These are phyloP conservation scores for Psilocybe tampanensis DNA, from an alignment of 768 basidiomycete species.

Conservation along the genomic window DNA sequence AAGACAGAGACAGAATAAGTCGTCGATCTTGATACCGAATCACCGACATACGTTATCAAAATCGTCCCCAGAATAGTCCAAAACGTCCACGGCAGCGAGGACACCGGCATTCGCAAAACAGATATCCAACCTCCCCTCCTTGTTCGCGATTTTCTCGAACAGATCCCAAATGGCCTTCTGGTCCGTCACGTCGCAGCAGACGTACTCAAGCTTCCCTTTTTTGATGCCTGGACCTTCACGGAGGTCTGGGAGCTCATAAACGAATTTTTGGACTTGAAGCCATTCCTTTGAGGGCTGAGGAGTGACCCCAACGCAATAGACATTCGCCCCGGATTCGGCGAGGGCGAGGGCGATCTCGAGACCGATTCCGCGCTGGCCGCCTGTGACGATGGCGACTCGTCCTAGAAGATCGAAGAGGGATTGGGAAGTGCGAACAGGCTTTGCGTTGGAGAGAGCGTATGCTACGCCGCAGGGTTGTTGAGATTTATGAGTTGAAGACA, in stretches of 20 bases:
- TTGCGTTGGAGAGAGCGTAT: conserved; percentile 9
- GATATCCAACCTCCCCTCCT: conserved; percentile 64
- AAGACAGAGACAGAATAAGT: not conserved
- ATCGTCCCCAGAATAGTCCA: conserved; percentile 58
- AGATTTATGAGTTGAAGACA: not conserved
- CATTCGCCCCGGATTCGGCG: conserved; percentile 28
- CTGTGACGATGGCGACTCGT: conserved; percentile 27
- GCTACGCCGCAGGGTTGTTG: conserved; percentile 9
- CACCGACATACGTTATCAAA: conserved; percentile 50
- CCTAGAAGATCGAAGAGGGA: conserved; percentile 20
- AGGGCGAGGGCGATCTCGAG: conserved; percentile 29
- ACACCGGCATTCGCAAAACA: conserved; percentile 73
- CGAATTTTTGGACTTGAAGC: conserved; percentile 47
- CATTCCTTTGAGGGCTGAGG: conserved; percentile 50
- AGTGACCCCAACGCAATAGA: conserved; percentile 68
- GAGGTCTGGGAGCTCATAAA: conserved; percentile 28
- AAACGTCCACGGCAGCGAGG: conserved; percentile 46
- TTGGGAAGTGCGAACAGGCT: conserved; percentile 17
- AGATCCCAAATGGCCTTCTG: conserved; percentile 49
- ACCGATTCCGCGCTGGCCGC: conserved; percentile 29
- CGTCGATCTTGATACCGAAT: not conserved
- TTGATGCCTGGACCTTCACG: conserved; percentile 14
- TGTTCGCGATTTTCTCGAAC: conserved; percentile 53
- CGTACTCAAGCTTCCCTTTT: conserved; percentile 45
- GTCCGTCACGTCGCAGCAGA: conserved; percentile 57